Percentiles rank a stretch among this genome's conserved stretches.
phyloP scores from a whole-genome alignment of 2,329 filamentous ascomycete genomes.

The Fusarium beomiforme region DNA sequence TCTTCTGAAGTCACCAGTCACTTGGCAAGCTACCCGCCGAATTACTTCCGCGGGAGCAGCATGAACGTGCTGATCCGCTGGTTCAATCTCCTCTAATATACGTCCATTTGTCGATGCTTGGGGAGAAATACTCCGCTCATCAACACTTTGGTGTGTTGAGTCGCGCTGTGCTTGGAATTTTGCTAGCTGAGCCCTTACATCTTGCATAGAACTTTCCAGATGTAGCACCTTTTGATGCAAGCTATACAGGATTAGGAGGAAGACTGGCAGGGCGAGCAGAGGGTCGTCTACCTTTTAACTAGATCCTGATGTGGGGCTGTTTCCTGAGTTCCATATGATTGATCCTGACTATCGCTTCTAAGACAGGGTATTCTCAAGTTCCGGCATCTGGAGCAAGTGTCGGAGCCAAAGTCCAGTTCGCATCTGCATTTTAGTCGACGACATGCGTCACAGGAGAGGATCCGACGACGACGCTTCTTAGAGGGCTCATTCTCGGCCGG shows the following conservation, averaged over 20 bases:
- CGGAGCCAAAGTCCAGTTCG: slow-evolving; percentile 20
- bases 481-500: slow-evolving; percentile 1
- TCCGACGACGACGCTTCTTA: slow-evolving; percentile 28
- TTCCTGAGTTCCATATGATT: not conserved
- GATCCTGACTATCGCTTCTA: slow-evolving; percentile 16
- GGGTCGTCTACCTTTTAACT: slow-evolving; percentile 3
- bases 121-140: not conserved
- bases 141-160: not conserved
- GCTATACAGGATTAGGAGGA: not conserved
- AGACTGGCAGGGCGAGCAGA: not conserved
- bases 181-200: slow-evolving; percentile 9
- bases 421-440: slow-evolving; percentile 35
- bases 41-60: slow-evolving; percentile 27
- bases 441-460: slow-evolving; percentile 33
- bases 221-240: slow-evolving; percentile 22
- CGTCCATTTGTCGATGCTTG: not conserved
- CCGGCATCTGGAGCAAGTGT: slow-evolving; percentile 27
- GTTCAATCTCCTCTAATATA: slow-evolving; percentile 2
- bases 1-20: slow-evolving; percentile 20
- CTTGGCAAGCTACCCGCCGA: slow-evolving; percentile 19
- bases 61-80: slow-evolving; percentile 20
- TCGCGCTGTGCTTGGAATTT: not conserved
- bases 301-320: not conserved
- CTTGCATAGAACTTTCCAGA: slow-evolving; percentile 18
- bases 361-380: slow-evolving; percentile 24